These are phyloP conservation scores for Brachypodium distachyon DNA, from an alignment of 202 grass and related monocot genomes.

Conservation along the genomic window DNA sequence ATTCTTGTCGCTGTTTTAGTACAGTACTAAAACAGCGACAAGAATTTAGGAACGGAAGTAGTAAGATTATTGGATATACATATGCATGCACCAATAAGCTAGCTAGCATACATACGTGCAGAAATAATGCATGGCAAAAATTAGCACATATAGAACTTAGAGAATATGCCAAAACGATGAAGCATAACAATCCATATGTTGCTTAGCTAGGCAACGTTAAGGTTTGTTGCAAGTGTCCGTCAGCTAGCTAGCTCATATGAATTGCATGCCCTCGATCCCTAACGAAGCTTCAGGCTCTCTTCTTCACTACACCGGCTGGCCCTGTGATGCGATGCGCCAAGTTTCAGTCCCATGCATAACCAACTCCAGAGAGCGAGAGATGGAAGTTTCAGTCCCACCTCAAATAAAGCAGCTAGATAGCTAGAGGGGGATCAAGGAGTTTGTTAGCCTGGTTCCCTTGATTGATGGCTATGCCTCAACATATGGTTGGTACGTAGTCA, in stretches of 20 bases:
- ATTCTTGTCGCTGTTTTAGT: too few relatives aligned
- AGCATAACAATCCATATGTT: slow-evolving; percentile 41
- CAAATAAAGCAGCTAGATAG: slow-evolving; percentile 1
- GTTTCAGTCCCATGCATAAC: slow-evolving; percentile 27
- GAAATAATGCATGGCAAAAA: neutral
- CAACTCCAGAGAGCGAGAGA: slow-evolving; percentile 18
- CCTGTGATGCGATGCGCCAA: neutral
- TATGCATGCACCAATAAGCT: too few relatives aligned
- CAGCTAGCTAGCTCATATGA: slow-evolving; percentile 12
- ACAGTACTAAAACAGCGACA: too few relatives aligned
- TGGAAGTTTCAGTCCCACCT: slow-evolving; percentile 42
- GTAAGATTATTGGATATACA: too few relatives aligned
- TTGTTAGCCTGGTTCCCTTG: slow-evolving; percentile 49
- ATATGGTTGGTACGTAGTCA: slow-evolving; percentile 36
- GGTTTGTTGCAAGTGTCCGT: slow-evolving; percentile 35
- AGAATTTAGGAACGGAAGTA: too few relatives aligned
- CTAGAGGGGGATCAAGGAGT: neutral
- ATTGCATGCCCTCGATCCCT: neutral
- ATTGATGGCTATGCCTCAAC: slow-evolving; percentile 42
- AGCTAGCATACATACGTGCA: too few relatives aligned
- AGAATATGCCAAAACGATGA: slow-evolving; percentile 36
- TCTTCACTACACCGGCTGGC: neutral
- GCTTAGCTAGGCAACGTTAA: slow-evolving; percentile 38
- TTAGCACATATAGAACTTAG: neutral
- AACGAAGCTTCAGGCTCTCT: slow-evolving; percentile 10